A percentile compares a stretch with the other conserved stretches of the same genome.
phyloP scores from a whole-genome alignment of 1,284 basidiomycete genomes.

The Jaminaea rosea region DNA sequence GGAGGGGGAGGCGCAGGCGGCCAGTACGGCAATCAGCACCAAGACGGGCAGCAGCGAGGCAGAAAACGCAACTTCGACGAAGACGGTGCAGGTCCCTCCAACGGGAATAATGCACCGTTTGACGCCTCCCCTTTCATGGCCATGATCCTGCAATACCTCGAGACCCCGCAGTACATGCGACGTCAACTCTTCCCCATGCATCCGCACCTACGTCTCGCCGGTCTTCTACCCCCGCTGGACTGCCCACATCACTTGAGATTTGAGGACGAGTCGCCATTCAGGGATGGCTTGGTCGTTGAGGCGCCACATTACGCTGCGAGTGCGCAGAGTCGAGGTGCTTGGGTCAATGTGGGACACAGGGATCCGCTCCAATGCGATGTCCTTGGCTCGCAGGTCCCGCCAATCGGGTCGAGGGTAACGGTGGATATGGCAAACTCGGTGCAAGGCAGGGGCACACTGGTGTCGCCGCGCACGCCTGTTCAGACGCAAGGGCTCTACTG shows the following conservation, averaged over 20 bases:
- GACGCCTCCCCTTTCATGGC: conserved; percentile 38
- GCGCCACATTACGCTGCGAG: conserved; percentile 14
- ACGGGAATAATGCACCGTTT: conserved; percentile 13
- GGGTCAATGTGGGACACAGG: conserved; percentile 38
- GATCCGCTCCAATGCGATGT: conserved; percentile 26
- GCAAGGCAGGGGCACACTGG: conserved; percentile 12
- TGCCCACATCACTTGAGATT: conserved; percentile 44
- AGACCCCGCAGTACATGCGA: conserved; percentile 47
- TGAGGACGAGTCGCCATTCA: conserved; percentile 34
- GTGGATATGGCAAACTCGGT: conserved; percentile 20
- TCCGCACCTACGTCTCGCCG: conserved; percentile 40
- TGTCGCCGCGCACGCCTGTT: conserved; percentile 36
- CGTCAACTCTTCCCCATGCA: conserved; percentile 45
- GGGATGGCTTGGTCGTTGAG: conserved; percentile 38
- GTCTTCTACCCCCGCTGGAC: conserved; percentile 44
- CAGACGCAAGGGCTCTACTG: conserved; percentile 37
- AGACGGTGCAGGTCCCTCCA: too few relatives aligned
- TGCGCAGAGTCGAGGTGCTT: conserved; percentile 11
- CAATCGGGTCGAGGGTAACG: conserved; percentile 33
- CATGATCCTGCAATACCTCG: conserved; percentile 43
- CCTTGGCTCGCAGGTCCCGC: neutral
- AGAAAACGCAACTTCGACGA: neutral
- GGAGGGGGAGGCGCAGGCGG: conserved; percentile 3
- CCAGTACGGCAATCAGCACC: conserved; percentile 2
- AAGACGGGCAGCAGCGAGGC: neutral